These are phyloP conservation scores for Ophiostoma sp. DNA, from an alignment of 2,329 filamentous ascomycete genomes.

Conservation along the genomic window DNA sequence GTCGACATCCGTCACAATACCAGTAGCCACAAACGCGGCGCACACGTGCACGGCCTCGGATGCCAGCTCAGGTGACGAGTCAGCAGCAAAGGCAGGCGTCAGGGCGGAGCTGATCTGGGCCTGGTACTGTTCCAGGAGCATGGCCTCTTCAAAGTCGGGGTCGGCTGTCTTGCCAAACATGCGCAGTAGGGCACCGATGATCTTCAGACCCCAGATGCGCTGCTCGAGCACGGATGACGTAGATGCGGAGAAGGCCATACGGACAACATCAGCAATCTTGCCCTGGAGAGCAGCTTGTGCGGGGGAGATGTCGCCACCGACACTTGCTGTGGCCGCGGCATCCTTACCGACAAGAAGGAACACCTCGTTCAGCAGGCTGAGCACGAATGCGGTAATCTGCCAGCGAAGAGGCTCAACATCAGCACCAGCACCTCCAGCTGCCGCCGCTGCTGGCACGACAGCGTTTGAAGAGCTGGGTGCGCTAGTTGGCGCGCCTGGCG, in stretches of 20 bases:
- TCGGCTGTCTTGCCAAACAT: constrained; percentile 95
- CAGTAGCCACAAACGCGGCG: constrained; percentile 94
- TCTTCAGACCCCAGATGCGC: constrained; percentile 83
- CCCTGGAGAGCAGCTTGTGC: constrained; percentile 75
- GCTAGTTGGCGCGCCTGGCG: background rate
- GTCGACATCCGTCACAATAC: constrained; percentile 94
- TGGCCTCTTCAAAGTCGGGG: constrained; percentile 95
- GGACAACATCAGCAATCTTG: constrained; percentile 83
- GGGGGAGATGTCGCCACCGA: constrained; percentile 42
- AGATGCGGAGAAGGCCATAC: constrained; percentile 95
- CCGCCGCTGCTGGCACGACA: background rate
- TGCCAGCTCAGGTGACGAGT: constrained; percentile 92
- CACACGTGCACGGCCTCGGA: constrained; percentile 96
- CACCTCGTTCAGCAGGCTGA: constrained; percentile 80
- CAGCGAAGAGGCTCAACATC: constrained; percentile 87
- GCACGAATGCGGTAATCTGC: constrained; percentile 92
- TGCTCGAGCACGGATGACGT: constrained; percentile 88
- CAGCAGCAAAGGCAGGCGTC: constrained; percentile 89
- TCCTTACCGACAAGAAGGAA: constrained; percentile 74
- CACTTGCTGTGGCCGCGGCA: constrained; percentile 66
- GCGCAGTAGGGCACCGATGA: constrained; percentile 87
- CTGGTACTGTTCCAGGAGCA: constrained; percentile 95
- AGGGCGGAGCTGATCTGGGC: constrained; percentile 95
- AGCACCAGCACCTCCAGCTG: constrained; percentile 40
- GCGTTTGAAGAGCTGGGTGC: background rate